Evolutionary conservation across 2,329 filamentous ascomycete species (phyloP).

Genomic region (Xylariaceae sp.): DNA sequence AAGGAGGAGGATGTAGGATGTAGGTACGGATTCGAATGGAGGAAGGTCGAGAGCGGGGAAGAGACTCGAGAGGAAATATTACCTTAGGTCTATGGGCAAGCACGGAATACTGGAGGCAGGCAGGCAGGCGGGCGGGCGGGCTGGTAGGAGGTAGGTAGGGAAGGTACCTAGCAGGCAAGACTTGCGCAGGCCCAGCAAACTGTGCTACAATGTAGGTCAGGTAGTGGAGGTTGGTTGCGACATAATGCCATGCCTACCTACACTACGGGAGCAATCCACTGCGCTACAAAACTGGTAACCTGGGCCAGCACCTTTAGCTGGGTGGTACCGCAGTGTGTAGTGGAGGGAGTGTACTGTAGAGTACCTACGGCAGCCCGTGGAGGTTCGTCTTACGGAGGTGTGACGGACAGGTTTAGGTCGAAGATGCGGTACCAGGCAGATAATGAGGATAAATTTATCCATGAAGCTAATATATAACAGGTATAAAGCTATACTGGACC

Average conservation of each 20-base stretch:
- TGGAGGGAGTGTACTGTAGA: neutral
- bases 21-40: slow-evolving; percentile 5
- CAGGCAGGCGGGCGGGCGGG: neutral
- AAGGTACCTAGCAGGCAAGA: neutral
- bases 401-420: neutral
- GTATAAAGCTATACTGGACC: too few relatives aligned
- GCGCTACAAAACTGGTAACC: neutral
- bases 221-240: neutral
- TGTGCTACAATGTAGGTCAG: neutral
- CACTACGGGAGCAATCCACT: neutral
- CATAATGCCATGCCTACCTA: neutral
- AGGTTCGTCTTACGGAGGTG: neutral
- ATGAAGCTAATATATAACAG: too few relatives aligned
- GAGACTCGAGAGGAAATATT: slow-evolving; percentile 3
- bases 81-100: neutral
- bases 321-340: neutral
- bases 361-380: too few relatives aligned
- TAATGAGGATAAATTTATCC: neutral
- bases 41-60: slow-evolving; percentile 17
- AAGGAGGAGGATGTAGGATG: slow-evolving; percentile 11
- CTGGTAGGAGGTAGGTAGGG: neutral
- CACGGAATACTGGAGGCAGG: neutral
- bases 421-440: neutral
- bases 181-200: neutral
- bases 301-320: neutral